phyloP scores from a whole-genome alignment of 345 rosid genomes.

The Cardamine chenopodiifolia region DNA sequence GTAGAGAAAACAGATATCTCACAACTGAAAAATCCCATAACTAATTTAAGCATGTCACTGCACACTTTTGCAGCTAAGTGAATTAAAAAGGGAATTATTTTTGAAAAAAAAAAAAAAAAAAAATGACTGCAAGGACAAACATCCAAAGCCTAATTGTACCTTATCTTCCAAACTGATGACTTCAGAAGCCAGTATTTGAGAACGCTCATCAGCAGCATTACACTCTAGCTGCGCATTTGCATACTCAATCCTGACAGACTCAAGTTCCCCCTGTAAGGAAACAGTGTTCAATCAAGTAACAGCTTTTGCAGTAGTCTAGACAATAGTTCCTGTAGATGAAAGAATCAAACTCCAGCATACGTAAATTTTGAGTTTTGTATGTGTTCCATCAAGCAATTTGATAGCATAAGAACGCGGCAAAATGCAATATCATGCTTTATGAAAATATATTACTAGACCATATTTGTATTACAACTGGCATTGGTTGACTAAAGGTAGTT shows the following conservation, averaged over 20 bases:
- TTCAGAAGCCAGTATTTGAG: conserved; percentile 91
- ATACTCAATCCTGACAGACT: conserved; percentile 69
- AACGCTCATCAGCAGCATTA: conserved; percentile 90
- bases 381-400: not conserved
- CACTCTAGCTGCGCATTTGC: conserved; percentile 82
- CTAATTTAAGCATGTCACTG: conserved; percentile 5
- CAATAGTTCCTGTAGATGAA: conserved; percentile 4
- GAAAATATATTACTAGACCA: conserved; percentile 11
- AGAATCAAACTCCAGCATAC: not conserved
- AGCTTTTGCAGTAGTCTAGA: conserved; percentile 15
- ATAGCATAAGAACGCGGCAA: conserved; percentile 4
- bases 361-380: not conserved
- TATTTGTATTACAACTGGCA: conserved; percentile 25
- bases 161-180: conserved; percentile 98
- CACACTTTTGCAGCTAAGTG: conserved; percentile 22
- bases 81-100: conserved; percentile 4
- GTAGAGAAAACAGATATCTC: conserved; percentile 25
- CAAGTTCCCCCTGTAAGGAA: conserved; percentile 77
- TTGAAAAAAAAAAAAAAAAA: not conserved
- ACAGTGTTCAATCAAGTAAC: conserved; percentile 11
- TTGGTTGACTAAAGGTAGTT: not conserved
- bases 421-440: conserved; percentile 13
- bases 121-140: not conserved
- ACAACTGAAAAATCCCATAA: conserved; percentile 1
- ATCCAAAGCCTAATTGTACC: conserved; percentile 55